Percentiles rank a stretch among this genome's conserved stretches.
Conservation (phyloP, 2,329 filamentous ascomycete species). For the Cercospora citrullina region DNA sequence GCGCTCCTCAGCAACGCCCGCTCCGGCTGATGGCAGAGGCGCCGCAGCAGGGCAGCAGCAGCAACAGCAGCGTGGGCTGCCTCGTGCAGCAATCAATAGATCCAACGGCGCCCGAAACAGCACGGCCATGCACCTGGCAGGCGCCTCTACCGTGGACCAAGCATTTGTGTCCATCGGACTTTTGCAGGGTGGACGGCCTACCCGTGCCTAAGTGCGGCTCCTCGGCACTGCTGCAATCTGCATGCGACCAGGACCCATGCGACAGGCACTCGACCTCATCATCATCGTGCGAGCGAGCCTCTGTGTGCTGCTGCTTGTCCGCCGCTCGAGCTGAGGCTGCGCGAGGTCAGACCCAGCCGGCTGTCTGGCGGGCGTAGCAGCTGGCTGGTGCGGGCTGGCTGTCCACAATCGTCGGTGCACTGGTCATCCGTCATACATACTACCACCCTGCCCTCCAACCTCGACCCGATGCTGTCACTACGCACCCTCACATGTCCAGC, state of each 20-base stretch:
- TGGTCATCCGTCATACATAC: neutral
- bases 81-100: neutral
- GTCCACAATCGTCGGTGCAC: neutral
- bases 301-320: neutral
- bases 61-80: neutral
- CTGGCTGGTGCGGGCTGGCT: conserved; percentile 2
- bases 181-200: conserved; percentile 15
- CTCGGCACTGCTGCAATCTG: conserved; percentile 21
- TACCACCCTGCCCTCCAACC: neutral
- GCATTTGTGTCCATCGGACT: conserved; percentile 24
- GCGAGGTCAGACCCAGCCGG: conserved; percentile 13
- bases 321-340: conserved; percentile 17
- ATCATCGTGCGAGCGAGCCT: neutral
- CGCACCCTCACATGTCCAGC: neutral
- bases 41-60: neutral
- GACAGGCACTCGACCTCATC: conserved; percentile 22
- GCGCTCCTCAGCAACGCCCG: neutral
- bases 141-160: conserved; percentile 3
- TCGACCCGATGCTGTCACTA: conserved; percentile 2
- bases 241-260: conserved; percentile 2
- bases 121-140: conserved; percentile 7
- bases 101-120: neutral
- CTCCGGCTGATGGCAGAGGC: neutral
- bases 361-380: conserved; percentile 5
- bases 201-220: conserved; percentile 19